Conservation (phyloP, 331 rosid species). For the Acacia pycnantha region DNA sequence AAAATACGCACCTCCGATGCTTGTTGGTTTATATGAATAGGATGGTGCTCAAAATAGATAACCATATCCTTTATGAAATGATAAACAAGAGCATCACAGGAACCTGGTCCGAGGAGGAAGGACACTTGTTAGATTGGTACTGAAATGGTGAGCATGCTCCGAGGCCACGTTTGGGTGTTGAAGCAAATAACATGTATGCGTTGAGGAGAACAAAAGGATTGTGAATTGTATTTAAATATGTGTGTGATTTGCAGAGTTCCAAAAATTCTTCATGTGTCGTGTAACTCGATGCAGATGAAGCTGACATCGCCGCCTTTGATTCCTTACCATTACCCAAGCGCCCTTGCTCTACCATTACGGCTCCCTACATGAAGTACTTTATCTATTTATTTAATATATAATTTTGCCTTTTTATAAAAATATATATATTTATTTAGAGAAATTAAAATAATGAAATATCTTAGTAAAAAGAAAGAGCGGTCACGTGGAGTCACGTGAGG, state of each 20-base stretch:
- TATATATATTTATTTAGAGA: no score
- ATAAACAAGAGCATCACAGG: no score
- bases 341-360: neutral
- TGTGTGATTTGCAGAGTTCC: neutral
- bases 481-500: constrained; percentile 67
- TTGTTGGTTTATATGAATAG: neutral
- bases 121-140: neutral
- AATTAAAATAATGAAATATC: neutral
- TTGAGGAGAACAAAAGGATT: neutral
- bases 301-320: neutral
- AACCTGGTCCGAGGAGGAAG: no score
- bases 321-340: neutral
- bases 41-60: no score
- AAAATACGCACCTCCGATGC: neutral
- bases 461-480: constrained; percentile 11
- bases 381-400: neutral
- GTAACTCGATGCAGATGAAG: neutral
- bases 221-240: neutral
- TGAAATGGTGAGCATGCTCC: neutral
- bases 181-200: neutral
- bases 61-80: no score
- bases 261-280: neutral
- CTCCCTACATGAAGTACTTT: neutral
- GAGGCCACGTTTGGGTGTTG: neutral
- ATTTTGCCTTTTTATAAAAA: no score